Percentiles rank a stretch among this genome's conserved stretches.
phyloP scores from a whole-genome alignment of 345 rosid genomes.

The Populus alba region DNA sequence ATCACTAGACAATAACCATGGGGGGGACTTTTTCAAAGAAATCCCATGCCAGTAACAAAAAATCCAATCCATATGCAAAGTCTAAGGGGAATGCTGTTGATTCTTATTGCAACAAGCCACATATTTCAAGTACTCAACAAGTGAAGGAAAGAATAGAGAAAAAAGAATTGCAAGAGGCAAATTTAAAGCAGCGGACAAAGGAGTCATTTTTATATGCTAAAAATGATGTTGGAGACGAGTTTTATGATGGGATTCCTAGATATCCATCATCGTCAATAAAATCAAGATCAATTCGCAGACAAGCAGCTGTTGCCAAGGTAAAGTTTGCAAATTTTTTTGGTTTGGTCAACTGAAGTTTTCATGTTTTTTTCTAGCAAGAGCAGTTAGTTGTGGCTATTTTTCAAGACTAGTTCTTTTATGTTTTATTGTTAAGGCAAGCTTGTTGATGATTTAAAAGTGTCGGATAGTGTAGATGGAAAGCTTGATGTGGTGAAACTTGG shows the following conservation, averaged over 20 bases:
- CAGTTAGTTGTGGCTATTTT: not conserved
- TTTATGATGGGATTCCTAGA: constrained; percentile 70
- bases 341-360: not conserved
- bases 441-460: not conserved
- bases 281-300: constrained; percentile 47
- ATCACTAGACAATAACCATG: not conserved
- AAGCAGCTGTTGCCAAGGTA: constrained; percentile 62
- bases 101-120: not conserved
- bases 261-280: constrained; percentile 27
- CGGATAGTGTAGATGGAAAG: not conserved
- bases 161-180: not conserved
- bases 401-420: not conserved
- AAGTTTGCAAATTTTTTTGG: not conserved
- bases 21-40: not conserved
- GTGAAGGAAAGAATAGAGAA: not conserved
- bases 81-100: not conserved
- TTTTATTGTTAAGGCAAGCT: not conserved
- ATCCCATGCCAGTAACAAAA: not conserved
- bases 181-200: not conserved
- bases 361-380: not conserved
- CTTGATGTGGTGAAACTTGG: not conserved
- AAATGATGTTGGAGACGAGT: constrained; percentile 27
- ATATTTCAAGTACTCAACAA: not conserved
- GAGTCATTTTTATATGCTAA: not conserved
- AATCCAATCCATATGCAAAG: not conserved